Conservation (phyloP, 108 stramenopile genomes). For the Nitzschia putrida region DNA sequence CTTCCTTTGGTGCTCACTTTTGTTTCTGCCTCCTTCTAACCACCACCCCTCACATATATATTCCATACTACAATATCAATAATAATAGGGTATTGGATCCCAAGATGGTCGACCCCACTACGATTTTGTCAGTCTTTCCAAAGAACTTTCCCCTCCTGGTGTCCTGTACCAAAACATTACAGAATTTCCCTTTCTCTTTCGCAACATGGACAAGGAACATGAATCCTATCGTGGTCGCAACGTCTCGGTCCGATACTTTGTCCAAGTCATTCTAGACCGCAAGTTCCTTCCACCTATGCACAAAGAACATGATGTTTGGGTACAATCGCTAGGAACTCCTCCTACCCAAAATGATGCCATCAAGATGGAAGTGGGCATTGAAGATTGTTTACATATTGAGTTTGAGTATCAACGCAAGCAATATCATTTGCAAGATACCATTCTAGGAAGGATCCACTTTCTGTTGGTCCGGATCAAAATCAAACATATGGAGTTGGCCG, state of each 20-base stretch:
- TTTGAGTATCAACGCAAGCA: conserved; percentile 94
- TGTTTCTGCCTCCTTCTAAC: not conserved
- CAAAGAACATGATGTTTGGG: conserved; percentile 90
- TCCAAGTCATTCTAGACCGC: conserved; percentile 87
- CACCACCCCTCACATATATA: conserved; percentile 1
- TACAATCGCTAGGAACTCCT: conserved; percentile 79
- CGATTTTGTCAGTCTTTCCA: conserved; percentile 93
- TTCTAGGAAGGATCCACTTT: conserved; percentile 96
- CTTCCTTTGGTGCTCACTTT: not conserved
- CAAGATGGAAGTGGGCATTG: conserved; percentile 99
- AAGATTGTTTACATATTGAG: conserved; percentile 99
- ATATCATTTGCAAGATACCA: conserved; percentile 95
- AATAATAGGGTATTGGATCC: conserved; percentile 73
- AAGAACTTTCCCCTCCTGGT: conserved; percentile 93
- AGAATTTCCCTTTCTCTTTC: conserved; percentile 87
- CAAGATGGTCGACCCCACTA: conserved; percentile 80
- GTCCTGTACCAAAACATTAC: conserved; percentile 72
- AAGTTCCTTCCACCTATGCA: conserved; percentile 84
- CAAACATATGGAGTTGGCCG: conserved; percentile 98
- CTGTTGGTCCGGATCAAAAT: conserved; percentile 97
- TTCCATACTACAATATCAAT: too few species aligned
- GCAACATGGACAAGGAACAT: conserved; percentile 79
- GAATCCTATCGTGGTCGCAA: conserved; percentile 96
- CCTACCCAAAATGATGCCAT: conserved; percentile 81
- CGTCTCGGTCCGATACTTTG: conserved; percentile 94